Percentiles rank a stretch among this genome's conserved stretches.
phyloP scores from a whole-genome alignment of 139 green algal species.

The Micractinium sp. region DNA sequence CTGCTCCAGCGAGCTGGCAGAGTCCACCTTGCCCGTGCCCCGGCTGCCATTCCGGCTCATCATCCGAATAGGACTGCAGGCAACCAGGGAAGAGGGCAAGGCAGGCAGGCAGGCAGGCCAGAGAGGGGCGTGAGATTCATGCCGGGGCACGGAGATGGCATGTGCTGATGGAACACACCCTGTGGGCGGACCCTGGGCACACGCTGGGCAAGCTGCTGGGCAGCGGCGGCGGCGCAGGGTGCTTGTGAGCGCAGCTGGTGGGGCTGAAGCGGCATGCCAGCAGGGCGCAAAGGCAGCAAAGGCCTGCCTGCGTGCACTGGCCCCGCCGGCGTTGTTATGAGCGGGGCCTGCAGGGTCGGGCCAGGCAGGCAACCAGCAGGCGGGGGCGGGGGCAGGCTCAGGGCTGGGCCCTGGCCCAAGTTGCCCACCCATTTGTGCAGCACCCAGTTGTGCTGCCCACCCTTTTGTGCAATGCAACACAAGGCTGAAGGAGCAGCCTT shows the following conservation, averaged over 20 bases:
- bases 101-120: neutral
- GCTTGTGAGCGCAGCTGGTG: neutral
- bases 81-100: neutral
- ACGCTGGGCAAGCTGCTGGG: neutral
- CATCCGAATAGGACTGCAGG: conserved; percentile 16
- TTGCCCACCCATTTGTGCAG: no score
- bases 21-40: conserved; percentile 34
- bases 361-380: conserved; percentile 6
- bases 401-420: no score
- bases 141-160: neutral
- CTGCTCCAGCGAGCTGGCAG: conserved; percentile 32
- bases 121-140: neutral
- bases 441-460: no score
- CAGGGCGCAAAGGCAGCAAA: neutral
- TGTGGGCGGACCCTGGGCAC: neutral
- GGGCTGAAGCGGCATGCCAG: neutral
- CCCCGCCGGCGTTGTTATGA: neutral
- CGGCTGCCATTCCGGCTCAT: conserved; percentile 27
- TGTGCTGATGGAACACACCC: neutral
- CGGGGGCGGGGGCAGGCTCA: neutral
- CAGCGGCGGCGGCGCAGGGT: neutral
- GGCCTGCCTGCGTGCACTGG: neutral
- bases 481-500: no score
- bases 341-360: conserved; percentile 1
- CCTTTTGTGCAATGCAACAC: no score